Conservation (phyloP, 1,284 basidiomycete species). For the Cryptococcus floricola region DNA sequence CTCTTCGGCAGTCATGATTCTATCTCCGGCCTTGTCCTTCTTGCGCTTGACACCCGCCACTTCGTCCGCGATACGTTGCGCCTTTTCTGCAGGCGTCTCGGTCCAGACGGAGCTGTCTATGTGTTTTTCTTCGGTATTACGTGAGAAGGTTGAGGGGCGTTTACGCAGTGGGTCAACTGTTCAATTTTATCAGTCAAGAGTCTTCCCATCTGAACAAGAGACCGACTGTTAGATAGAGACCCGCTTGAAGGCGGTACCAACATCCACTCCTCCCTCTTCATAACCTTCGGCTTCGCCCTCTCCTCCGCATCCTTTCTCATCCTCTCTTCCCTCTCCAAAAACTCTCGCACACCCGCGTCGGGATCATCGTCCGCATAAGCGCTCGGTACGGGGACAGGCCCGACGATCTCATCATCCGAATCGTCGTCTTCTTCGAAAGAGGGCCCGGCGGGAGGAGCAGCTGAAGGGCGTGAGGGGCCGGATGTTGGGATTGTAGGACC, state of each 20-base stretch:
- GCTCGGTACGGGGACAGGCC: conserved; percentile 38
- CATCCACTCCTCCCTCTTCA: conserved; percentile 91
- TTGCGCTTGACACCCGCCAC: conserved; percentile 75
- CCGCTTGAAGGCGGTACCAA: conserved; percentile 77
- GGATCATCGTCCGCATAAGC: conserved; percentile 53
- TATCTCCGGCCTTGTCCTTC: conserved; percentile 50
- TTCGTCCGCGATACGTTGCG: conserved; percentile 79
- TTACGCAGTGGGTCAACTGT: conserved; percentile 70
- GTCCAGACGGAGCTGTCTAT: conserved; percentile 72
- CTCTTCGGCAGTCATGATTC: conserved; percentile 41
- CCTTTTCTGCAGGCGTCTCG: conserved; percentile 82
- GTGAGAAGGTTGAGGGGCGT: conserved; percentile 54
- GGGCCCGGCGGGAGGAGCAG: conserved; percentile 20
- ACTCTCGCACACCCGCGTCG: conserved; percentile 63
- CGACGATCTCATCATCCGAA: conserved; percentile 32
- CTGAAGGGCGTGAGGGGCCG: conserved; percentile 5
- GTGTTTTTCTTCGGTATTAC: conserved; percentile 40
- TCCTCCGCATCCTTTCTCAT: conserved; percentile 59
- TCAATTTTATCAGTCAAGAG: conserved; percentile 18
- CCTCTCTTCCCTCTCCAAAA: conserved; percentile 65
- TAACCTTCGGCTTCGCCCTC: conserved; percentile 63
- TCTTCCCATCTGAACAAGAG: not conserved
- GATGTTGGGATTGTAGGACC: conserved; percentile 4
- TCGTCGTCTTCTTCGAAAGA: conserved; percentile 27
- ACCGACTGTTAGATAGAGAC: conserved; percentile 68